phyloP scores from a whole-genome alignment of 306 rosid genomes.

The Castanopsis chinensis region DNA sequence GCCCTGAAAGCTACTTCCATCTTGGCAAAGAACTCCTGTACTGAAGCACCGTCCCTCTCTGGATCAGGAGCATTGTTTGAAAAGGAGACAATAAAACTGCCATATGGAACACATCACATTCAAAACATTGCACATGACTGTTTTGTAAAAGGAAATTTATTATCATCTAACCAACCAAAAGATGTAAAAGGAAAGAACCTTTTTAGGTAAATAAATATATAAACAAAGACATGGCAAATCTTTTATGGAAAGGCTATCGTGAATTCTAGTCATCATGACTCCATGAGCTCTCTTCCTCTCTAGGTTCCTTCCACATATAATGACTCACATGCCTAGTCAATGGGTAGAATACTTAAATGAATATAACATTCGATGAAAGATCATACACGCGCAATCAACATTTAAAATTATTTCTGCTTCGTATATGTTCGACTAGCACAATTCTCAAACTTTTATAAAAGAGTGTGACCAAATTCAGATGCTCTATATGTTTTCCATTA shows the following conservation, averaged over 20 bases:
- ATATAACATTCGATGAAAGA: no score
- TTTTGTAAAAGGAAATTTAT: not conserved
- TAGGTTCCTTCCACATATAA: not conserved
- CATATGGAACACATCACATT: not conserved
- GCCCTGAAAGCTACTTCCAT: conserved; percentile 95
- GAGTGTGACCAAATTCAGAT: no score
- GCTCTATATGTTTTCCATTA: no score
- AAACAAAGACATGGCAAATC: not conserved
- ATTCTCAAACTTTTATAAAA: no score
- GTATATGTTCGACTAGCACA: no score
- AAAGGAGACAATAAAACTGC: conserved; percentile 92
- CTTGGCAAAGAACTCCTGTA: conserved; percentile 73
- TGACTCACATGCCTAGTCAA: not conserved
- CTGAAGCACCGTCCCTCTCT: conserved; percentile 72
- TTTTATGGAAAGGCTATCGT: not conserved
- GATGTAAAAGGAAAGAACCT: not conserved
- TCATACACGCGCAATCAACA: no score
- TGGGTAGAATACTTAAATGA: not conserved
- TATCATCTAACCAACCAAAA: not conserved
- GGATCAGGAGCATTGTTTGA: conserved; percentile 88
- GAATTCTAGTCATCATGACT: not conserved
- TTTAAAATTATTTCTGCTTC: not conserved
- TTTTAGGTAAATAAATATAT: not conserved
- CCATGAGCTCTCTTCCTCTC: not conserved
- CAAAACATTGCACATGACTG: not conserved